A percentile compares a stretch with the other conserved stretches of the same genome.
Evolutionary conservation across 148 eudicot genomes (phyloP).

Genomic region (Persicaria maculosa): DNA sequence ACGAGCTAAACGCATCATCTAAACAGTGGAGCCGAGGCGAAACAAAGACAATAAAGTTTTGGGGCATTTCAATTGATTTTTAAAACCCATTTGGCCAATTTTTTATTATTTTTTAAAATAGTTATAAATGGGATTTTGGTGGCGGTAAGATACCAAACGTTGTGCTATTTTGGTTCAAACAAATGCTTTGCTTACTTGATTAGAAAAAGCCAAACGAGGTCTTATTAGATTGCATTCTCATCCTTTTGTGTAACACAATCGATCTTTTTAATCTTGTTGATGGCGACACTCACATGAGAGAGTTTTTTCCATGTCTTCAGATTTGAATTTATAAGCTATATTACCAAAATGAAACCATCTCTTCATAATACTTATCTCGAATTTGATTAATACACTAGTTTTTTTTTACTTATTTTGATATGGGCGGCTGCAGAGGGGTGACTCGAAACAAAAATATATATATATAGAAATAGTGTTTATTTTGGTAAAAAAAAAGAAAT

Average conservation of each 20-base stretch:
- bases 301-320: not conserved
- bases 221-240: slow-evolving; percentile 3
- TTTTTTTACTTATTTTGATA: too few species aligned
- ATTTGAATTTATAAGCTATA: not conserved
- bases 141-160: not conserved
- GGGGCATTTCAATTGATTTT: not conserved
- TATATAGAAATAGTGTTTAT: too few species aligned
- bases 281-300: not conserved
- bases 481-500: too few species aligned
- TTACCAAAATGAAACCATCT: too few species aligned
- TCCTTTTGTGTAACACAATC: slow-evolving; percentile 3
- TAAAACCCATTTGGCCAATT: not conserved
- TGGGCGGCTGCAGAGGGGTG: too few species aligned
- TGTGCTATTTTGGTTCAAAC: slow-evolving; percentile 3
- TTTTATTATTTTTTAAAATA: not conserved
- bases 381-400: too few species aligned
- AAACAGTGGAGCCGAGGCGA: too few species aligned
- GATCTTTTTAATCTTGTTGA: not conserved
- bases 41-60: too few species aligned
- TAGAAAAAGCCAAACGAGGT: not conserved
- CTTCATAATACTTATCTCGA: too few species aligned
- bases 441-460: too few species aligned
- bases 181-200: not conserved
- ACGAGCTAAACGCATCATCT: too few species aligned
- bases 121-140: not conserved